These are phyloP conservation scores for Saccharomycopsis phalli DNA, from an alignment of 1,139 yeast species.

Conservation along the genomic window DNA sequence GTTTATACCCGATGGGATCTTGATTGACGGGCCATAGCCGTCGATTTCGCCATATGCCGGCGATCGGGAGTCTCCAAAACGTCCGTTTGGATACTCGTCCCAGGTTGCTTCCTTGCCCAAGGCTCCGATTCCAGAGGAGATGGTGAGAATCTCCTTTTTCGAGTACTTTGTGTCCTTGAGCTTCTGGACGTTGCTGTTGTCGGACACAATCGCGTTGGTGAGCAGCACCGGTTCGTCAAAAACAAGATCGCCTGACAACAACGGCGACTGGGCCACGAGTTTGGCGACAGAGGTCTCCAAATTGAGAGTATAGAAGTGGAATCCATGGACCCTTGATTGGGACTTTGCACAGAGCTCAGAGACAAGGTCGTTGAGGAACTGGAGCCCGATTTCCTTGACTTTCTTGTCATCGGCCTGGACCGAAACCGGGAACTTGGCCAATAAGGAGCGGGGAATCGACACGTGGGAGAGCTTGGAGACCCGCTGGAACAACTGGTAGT, in stretches of 20 bases:
- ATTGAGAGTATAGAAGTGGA: constrained; percentile 85
- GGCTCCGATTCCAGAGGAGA: constrained; percentile 77
- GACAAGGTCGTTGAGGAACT: constrained; percentile 57
- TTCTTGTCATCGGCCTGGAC: constrained; percentile 71
- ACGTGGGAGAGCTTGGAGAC: constrained; percentile 91
- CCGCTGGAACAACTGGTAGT: constrained; percentile 75
- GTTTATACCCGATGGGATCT: constrained; percentile 41
- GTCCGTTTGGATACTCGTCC: constrained; percentile 98
- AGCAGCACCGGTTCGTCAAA: neutral
- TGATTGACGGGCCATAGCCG: constrained; percentile 90
- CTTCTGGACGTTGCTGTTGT: constrained; percentile 25
- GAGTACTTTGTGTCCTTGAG: constrained; percentile 23
- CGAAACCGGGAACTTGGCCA: constrained; percentile 45
- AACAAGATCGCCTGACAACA: constrained; percentile 20
- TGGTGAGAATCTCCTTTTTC: constrained; percentile 56
- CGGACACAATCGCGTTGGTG: constrained; percentile 22
- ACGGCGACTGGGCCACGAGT: constrained; percentile 52
- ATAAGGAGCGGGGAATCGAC: constrained; percentile 53
- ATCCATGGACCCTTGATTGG: constrained; percentile 55
- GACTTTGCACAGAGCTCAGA: constrained; percentile 45
- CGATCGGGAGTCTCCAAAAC: constrained; percentile 94
- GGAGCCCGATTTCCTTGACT: constrained; percentile 79
- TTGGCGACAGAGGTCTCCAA: constrained; percentile 88
- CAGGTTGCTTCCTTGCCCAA: constrained; percentile 90
- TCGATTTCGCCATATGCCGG: constrained; percentile 98